Conservation (phyloP, 306 rosid species). For the Ammopiptanthus mongolicus region DNA sequence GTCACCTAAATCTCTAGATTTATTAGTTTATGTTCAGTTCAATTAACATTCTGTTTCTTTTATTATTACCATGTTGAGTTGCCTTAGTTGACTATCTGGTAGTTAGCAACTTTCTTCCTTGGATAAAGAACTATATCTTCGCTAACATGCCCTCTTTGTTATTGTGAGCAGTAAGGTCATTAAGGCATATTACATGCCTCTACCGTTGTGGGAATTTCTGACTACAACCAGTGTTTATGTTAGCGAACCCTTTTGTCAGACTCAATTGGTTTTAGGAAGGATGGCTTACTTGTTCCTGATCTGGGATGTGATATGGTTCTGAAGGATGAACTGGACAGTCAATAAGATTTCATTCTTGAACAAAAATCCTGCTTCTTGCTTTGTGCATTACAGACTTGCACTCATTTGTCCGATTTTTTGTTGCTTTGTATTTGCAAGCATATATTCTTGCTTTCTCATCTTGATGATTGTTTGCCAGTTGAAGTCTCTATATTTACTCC, state of each 20-base stretch:
- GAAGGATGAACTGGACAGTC: no score
- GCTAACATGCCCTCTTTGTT: neutral
- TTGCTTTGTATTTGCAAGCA: neutral
- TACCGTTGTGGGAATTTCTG: neutral
- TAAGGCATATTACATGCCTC: neutral
- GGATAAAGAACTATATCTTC: neutral
- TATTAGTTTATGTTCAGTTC: neutral
- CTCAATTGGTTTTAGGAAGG: constrained; percentile 1
- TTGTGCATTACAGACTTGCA: neutral
- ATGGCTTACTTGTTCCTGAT: neutral
- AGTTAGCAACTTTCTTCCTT: neutral
- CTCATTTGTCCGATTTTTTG: neutral
- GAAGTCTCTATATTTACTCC: neutral
- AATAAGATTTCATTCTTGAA: no score
- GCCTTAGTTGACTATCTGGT: neutral
- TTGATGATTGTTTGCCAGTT: neutral
- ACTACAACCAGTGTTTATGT: neutral
- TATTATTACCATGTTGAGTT: neutral
- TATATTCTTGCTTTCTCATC: neutral
- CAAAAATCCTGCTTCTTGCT: neutral
- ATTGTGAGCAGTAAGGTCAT: neutral
- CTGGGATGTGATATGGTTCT: no score
- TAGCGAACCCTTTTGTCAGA: neutral
- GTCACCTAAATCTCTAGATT: neutral
- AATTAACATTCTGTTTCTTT: neutral